These are phyloP conservation scores for Closterium sp. DNA, from an alignment of 139 green algal species.

Conservation along the genomic window DNA sequence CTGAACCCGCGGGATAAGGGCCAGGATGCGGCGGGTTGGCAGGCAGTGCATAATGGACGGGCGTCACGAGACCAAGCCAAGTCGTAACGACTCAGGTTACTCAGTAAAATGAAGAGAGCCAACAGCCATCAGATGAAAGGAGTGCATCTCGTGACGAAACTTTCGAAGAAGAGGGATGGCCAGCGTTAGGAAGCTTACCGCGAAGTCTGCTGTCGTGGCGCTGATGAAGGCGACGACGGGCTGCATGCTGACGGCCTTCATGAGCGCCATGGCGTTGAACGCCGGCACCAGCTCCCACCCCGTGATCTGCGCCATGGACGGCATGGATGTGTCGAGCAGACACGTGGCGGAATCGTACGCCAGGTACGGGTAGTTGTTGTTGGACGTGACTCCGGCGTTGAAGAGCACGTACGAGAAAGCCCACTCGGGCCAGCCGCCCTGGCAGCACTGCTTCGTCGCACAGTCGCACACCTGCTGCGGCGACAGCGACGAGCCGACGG, in stretches of 20 bases:
- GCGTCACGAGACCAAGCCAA: no score
- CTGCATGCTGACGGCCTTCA: constrained; percentile 74
- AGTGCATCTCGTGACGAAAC: no score
- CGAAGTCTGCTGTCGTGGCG: constrained; percentile 58
- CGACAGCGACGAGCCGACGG: not conserved
- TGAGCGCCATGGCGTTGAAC: constrained; percentile 53
- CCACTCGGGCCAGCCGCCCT: constrained; percentile 92
- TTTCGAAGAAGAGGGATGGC: no score
- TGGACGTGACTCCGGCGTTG: constrained; percentile 87
- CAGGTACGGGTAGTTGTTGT: constrained; percentile 86
- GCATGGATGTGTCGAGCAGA: not conserved
- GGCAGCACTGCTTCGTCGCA: constrained; percentile 61
- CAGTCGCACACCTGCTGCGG: constrained; percentile 46
- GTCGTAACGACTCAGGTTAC: no score
- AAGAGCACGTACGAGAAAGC: constrained; percentile 83
- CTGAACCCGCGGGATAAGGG: no score
- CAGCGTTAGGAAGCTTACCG: not conserved
- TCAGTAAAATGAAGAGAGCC: no score
- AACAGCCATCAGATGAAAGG: no score
- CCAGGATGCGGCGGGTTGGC: no score
- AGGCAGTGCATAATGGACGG: no score
- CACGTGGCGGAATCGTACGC: constrained; percentile 42
- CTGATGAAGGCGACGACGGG: constrained; percentile 88
- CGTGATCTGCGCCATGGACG: constrained; percentile 63
- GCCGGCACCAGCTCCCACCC: constrained; percentile 80